Evolutionary conservation across 306 rosid species (phyloP), one percentile per base, ranked within the genome.

Genomic region (Gleditsia sinensis): DNA sequence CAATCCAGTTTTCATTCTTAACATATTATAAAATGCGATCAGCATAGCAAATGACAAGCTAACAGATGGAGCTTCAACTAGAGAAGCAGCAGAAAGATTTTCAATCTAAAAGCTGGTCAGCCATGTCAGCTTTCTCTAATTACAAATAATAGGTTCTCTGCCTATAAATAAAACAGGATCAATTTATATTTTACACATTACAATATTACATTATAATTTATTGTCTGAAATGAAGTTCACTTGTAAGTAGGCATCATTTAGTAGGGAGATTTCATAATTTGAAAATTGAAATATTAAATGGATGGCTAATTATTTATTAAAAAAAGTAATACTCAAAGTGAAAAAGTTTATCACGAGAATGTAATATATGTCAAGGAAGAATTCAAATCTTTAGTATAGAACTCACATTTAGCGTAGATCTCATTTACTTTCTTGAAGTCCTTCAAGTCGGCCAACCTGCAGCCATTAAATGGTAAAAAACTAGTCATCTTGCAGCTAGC

Each of bases 361-460:
- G 40, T 16, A 60, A 20, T 25, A 37, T 51, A 33, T 19, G 24
- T 21, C 21, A 19, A 32, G 9, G 17, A 82, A 71, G 72, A 42
- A 49, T 69, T 17, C 61, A 72, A 43, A 48, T 61, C 65, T 32
- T 66, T 61, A 14, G 12, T 23, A 79, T 3, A 54, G 24, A 75
- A 87, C 96, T 93, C 82, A 91, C 98, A 89, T 86, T 91, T 89
- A 34, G 91, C 98, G 83, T 93, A 93, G 70, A 93, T 83, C 84
- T 87, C 93, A 45, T 91, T 91, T 49, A 93, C 98, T 81, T 82
- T 85, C 93, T 87, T 84, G 78, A 89, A 91, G 86, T 93, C 98
- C 43, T 93, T 91, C 90, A 93, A 82, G 82, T 93, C 98, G 17
- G 97, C 96, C 83, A 93, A 83, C 97, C 97, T 93, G 88, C 87